Percentiles rank a stretch among this genome's conserved stretches.
Conservation (phyloP, 768 basidiomycete genomes). For the Tricholoma flavovirens region DNA sequence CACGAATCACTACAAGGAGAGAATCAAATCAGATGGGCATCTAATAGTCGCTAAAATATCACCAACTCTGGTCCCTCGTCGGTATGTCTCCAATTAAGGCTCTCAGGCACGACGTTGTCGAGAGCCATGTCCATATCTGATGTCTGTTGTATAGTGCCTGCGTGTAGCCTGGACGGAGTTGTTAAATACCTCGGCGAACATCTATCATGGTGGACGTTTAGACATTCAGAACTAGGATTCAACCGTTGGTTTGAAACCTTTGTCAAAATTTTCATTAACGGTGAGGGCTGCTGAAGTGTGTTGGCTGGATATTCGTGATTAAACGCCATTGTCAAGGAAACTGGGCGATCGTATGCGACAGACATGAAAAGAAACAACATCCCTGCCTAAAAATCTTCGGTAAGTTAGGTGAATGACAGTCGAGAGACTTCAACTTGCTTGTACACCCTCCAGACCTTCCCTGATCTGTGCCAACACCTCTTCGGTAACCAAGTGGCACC, state of each 20-base stretch:
- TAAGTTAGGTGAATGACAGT: neutral
- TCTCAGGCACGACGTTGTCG: constrained; percentile 84
- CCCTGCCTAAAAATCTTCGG: constrained; percentile 52
- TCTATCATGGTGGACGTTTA: constrained; percentile 19
- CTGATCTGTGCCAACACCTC: constrained; percentile 64
- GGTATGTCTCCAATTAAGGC: constrained; percentile 74
- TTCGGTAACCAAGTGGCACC: constrained; percentile 82
- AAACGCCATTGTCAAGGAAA: neutral
- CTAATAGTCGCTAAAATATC: neutral
- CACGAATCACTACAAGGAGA: constrained; percentile 62
- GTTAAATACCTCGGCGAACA: constrained; percentile 27
- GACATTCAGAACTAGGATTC: constrained; percentile 15
- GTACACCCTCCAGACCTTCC: constrained; percentile 60
- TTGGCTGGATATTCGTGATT: constrained; percentile 23
- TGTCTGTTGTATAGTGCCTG: neutral
- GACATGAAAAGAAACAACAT: constrained; percentile 89
- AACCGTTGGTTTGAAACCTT: constrained; percentile 47
- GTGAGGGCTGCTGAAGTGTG: constrained; percentile 79
- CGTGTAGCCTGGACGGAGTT: neutral
- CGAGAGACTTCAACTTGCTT: constrained; percentile 34
- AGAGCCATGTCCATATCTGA: constrained; percentile 94
- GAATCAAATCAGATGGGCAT: constrained; percentile 3
- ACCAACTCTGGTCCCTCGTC: constrained; percentile 91
- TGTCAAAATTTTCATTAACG: constrained; percentile 87
- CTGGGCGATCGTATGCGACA: constrained; percentile 19